Conservation (phyloP, 371 early-diverging fungal genomes). For the Mucor velutinosus region DNA sequence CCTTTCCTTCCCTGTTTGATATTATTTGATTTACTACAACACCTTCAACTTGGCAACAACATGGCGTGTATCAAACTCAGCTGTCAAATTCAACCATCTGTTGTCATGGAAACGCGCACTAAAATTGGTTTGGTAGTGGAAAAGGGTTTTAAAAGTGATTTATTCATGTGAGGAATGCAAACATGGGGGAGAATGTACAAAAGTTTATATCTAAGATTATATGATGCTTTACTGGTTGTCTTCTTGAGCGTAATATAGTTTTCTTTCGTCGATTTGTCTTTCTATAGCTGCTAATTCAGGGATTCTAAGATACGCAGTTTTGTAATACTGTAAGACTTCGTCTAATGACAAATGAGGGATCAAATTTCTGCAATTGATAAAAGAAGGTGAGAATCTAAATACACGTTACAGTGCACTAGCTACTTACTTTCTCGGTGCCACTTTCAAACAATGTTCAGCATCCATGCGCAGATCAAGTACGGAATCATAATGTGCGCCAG, state of each 20-base stretch:
- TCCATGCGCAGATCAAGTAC: constrained; percentile 90
- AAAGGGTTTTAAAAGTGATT: background rate
- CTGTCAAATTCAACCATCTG: background rate
- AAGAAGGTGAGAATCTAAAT: background rate
- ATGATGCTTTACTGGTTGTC: constrained; percentile 32
- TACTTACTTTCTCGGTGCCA: constrained; percentile 52
- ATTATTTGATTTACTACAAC: no score
- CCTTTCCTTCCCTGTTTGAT: no score
- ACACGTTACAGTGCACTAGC: background rate
- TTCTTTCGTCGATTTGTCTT: constrained; percentile 44
- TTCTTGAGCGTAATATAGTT: constrained; percentile 51
- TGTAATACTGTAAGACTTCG: constrained; percentile 41
- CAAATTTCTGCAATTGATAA: constrained; percentile 29
- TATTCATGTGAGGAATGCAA: background rate
- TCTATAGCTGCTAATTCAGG: constrained; percentile 47
- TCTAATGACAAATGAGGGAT: constrained; percentile 50
- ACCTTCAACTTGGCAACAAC: background rate
- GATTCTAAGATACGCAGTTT: constrained; percentile 36
- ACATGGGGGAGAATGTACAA: background rate
- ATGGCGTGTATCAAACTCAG: background rate
- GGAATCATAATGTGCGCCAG: constrained; percentile 89
- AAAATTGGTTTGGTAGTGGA: background rate
- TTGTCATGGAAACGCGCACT: background rate
- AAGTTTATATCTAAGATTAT: no score
- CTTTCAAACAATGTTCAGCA: constrained; percentile 84